These are phyloP conservation scores for Phlyctochytrium bullatum DNA, from an alignment of 192 early-diverging fungal species.

Conservation along the genomic window DNA sequence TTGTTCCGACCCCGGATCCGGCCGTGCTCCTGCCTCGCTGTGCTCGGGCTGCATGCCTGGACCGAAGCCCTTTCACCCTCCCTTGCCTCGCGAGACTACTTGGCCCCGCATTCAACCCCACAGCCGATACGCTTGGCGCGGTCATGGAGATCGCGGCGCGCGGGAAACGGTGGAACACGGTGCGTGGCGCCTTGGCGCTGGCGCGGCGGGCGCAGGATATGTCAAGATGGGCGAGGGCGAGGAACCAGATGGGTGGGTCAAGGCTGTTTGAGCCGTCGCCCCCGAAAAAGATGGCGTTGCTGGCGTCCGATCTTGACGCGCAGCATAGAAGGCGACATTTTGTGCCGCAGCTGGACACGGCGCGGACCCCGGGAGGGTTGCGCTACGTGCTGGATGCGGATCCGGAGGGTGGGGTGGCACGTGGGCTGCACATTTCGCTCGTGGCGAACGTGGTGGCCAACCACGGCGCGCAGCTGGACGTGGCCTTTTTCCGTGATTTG, in stretches of 20 bases:
- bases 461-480: conserved; percentile 19
- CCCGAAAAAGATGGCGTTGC: conserved; percentile 2
- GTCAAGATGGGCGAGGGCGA: background rate
- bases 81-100: conserved; percentile 18
- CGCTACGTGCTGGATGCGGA: background rate
- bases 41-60: conserved; percentile 11
- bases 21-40: conserved; percentile 22
- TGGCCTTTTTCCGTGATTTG: conserved; percentile 23
- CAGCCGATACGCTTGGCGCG: conserved; percentile 20
- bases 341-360: background rate
- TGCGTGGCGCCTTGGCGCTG: conserved; percentile 14
- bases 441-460: conserved; percentile 30
- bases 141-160: conserved; percentile 25
- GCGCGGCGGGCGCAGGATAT: background rate
- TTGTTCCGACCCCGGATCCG: background rate
- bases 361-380: background rate
- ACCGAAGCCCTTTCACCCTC: conserved; percentile 14
- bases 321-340: background rate
- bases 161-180: conserved; percentile 24
- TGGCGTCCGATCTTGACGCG: conserved; percentile 1
- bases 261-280: too few species aligned
- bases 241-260: too few species aligned
- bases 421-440: conserved; percentile 6
- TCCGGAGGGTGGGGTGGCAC: background rate
- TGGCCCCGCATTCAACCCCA: background rate